phyloP scores from a whole-genome alignment of 768 basidiomycete genomes.

The Sporobolomyces phaffii region DNA sequence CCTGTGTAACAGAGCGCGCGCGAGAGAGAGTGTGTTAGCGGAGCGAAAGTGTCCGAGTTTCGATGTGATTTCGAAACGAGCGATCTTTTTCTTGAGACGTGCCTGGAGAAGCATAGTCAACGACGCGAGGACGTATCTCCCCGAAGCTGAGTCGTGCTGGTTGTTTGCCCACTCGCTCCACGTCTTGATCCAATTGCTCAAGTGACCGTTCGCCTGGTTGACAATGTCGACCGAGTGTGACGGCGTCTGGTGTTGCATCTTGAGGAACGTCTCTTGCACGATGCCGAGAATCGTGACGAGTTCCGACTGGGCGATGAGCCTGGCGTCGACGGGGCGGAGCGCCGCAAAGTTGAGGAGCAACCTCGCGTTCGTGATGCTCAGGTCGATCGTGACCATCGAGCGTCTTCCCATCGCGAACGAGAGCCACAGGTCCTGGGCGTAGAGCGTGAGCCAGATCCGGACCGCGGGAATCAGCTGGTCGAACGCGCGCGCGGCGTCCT shows the following conservation, averaged over 20 bases:
- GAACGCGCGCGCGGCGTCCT: slow-evolving; percentile 15
- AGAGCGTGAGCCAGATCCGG: slow-evolving; percentile 24
- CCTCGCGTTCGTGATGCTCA: slow-evolving; percentile 28
- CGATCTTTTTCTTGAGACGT: too few species aligned
- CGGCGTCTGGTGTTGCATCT: slow-evolving; percentile 12
- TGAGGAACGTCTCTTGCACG: slow-evolving; percentile 34
- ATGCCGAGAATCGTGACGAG: slow-evolving; percentile 31
- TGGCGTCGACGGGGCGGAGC: slow-evolving; percentile 31
- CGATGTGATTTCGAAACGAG: too few species aligned
- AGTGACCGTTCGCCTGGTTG: slow-evolving; percentile 16
- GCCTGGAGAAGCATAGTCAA: slow-evolving; percentile 7
- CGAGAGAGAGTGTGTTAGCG: too few species aligned
- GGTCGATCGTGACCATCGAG: slow-evolving; percentile 36
- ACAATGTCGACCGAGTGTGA: slow-evolving; percentile 28
- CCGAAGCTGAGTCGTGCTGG: slow-evolving; percentile 13
- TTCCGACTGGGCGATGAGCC: slow-evolving; percentile 34
- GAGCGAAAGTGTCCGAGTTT: too few species aligned
- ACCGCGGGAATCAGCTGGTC: slow-evolving; percentile 21
- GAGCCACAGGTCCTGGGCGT: slow-evolving; percentile 33
- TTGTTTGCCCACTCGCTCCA: slow-evolving; percentile 23
- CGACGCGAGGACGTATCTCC: slow-evolving; percentile 10
- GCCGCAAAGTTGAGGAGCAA: slow-evolving; percentile 25
- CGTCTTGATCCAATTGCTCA: slow-evolving; percentile 27
- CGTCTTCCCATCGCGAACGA: slow-evolving; percentile 30
- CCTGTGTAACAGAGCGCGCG: neutral